Conservation (phyloP, 129 eudicot species). For the Pulicaria dysenterica region DNA sequence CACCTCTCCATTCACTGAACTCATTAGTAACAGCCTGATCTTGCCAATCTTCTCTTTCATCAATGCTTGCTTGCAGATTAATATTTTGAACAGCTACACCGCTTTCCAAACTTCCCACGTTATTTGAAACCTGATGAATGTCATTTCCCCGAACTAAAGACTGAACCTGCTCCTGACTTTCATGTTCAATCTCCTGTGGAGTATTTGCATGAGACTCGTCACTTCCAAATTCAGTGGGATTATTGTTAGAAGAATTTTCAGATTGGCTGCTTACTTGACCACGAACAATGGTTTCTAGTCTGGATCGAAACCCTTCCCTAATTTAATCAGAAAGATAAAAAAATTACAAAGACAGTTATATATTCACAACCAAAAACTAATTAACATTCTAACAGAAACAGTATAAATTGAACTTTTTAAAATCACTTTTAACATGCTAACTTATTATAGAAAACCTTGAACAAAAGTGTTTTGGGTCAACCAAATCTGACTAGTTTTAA, state of each 20-base stretch:
- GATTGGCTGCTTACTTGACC: constrained; percentile 85
- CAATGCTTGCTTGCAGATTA: constrained; percentile 36
- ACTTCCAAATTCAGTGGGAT: constrained; percentile 52
- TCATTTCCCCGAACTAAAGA: constrained; percentile 44
- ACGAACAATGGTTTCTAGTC: constrained; percentile 83
- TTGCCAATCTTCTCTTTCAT: constrained; percentile 49
- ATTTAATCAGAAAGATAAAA: not conserved
- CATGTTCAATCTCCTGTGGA: constrained; percentile 57
- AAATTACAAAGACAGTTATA: not conserved
- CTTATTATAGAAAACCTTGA: not conserved
- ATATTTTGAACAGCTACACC: constrained; percentile 42
- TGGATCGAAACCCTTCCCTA: constrained; percentile 92
- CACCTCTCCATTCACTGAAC: constrained; percentile 54
- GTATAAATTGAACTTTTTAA: too few relatives aligned
- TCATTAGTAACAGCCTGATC: constrained; percentile 51
- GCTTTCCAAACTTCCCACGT: constrained; percentile 37
- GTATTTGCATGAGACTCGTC: constrained; percentile 51
- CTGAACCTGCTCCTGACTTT: constrained; percentile 43
- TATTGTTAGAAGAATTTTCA: constrained; percentile 55
- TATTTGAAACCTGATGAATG: constrained; percentile 39
- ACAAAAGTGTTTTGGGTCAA: not conserved
- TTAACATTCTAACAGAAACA: too few relatives aligned
- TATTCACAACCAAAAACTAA: constrained; percentile 1
- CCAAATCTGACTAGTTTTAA: not conserved
- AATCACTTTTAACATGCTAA: not conserved